phyloP scores from a whole-genome alignment of 345 rosid genomes.

The Psidium guajava region DNA sequence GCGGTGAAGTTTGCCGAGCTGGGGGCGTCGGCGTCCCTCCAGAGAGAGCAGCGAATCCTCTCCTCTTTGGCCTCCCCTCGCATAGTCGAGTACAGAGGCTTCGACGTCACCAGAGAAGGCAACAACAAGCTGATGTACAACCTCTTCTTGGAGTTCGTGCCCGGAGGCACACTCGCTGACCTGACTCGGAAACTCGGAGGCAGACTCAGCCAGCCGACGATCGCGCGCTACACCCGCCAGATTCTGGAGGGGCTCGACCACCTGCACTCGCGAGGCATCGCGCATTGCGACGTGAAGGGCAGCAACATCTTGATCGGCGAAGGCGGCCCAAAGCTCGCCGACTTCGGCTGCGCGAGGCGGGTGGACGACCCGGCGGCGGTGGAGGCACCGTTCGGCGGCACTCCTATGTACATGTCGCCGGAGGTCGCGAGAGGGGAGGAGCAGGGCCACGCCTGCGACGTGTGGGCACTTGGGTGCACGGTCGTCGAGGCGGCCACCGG shows the following conservation, averaged over 20 bases:
- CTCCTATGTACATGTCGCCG: conserved; percentile 75
- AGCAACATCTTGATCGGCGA: conserved; percentile 45
- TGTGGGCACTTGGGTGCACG: conserved; percentile 76
- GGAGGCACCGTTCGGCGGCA: conserved; percentile 30
- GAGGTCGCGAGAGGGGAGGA: conserved; percentile 84
- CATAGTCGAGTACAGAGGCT: conserved; percentile 48
- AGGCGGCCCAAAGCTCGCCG: conserved; percentile 47
- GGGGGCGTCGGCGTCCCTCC: conserved; percentile 32
- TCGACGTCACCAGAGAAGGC: conserved; percentile 25
- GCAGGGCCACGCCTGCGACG: conserved; percentile 49
- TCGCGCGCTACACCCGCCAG: conserved; percentile 41
- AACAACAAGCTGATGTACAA: conserved; percentile 26
- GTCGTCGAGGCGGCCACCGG: conserved; percentile 72
- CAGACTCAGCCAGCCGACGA: conserved; percentile 16
- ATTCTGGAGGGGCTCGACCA: conserved; percentile 45
- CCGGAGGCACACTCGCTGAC: conserved; percentile 44
- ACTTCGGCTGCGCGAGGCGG: conserved; percentile 69
- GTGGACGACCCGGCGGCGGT: conserved; percentile 6
- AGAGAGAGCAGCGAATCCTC: conserved; percentile 43
- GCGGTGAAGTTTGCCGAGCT: conserved; percentile 61
- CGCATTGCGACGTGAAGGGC: conserved; percentile 68
- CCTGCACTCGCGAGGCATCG: conserved; percentile 47
- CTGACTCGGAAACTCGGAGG: conserved; percentile 23
- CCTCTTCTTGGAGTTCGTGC: conserved; percentile 58
- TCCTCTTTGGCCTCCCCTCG: conserved; percentile 36